Evolutionary conservation across 148 eudicot species (phyloP).

Genomic region (Heliosperma pusillum): DNA sequence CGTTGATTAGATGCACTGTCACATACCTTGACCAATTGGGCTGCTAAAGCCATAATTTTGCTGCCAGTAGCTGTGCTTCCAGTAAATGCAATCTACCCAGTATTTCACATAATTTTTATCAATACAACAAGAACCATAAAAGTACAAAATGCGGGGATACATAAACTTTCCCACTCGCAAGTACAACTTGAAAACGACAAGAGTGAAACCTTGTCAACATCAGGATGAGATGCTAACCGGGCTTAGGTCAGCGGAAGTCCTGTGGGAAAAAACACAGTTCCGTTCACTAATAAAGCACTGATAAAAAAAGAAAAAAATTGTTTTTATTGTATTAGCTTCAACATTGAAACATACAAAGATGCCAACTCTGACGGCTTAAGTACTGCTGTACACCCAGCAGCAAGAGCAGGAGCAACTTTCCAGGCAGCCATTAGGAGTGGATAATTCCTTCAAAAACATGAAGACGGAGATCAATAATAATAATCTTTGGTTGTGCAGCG

Average conservation of each 20-base stretch:
- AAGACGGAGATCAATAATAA: not conserved
- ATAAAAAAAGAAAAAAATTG: not conserved
- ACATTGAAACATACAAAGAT: constrained; percentile 57
- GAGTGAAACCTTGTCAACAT: constrained; percentile 82
- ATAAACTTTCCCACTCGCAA: not conserved
- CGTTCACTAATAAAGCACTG: too few species aligned
- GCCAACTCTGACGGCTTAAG: constrained; percentile 95
- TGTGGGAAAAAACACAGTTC: constrained; percentile 22
- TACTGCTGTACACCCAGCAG: constrained; percentile 97
- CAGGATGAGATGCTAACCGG: constrained; percentile 87
- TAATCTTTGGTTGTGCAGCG: not conserved
- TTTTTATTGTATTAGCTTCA: not conserved
- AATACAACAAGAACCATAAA: constrained; percentile 4
- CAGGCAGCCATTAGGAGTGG: constrained; percentile 95
- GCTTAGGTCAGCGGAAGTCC: constrained; percentile 95
- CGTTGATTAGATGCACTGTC: not conserved
- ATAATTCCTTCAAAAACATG: constrained; percentile 64
- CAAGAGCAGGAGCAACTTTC: constrained; percentile 99
- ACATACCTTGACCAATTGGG: constrained; percentile 78
- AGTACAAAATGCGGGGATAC: not conserved
- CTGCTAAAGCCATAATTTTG: constrained; percentile 89
- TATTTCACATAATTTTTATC: constrained; percentile 14
- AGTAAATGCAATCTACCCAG: constrained; percentile 83
- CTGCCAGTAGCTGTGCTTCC: constrained; percentile 94
- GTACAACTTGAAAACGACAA: not conserved